These are phyloP conservation scores for Apiotrichum akiyoshidainum DNA, from an alignment of 1,284 basidiomycete genomes.

Conservation along the genomic window DNA sequence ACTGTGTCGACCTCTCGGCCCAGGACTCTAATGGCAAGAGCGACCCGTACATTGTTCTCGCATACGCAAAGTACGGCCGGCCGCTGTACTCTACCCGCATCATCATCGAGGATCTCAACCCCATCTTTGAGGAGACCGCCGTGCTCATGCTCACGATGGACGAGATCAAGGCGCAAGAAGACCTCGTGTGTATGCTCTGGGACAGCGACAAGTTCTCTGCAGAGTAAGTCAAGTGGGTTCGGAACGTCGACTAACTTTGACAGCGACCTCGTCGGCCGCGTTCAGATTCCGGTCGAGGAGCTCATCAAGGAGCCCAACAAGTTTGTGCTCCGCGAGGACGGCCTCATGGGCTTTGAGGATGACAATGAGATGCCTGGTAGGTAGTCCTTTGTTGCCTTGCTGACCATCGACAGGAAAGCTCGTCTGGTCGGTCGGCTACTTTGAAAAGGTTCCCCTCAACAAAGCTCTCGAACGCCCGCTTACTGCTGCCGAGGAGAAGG, in stretches of 20 bases:
- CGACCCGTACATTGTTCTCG: constrained; percentile 60
- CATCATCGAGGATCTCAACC: constrained; percentile 63
- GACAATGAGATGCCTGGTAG: constrained; percentile 57
- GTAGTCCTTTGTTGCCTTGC: no score
- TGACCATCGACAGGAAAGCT: constrained; percentile 28
- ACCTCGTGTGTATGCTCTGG: constrained; percentile 68
- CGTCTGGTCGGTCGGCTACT: constrained; percentile 62
- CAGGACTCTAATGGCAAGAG: constrained; percentile 62
- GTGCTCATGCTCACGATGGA: constrained; percentile 67
- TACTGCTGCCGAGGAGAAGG: constrained; percentile 40
- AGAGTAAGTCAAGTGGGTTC: constrained; percentile 48
- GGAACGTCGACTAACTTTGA: neutral
- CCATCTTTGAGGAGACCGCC: constrained; percentile 73
- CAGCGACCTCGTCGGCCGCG: constrained; percentile 66
- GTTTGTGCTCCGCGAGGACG: constrained; percentile 58
- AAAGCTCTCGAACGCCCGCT: constrained; percentile 52
- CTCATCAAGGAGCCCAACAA: constrained; percentile 60
- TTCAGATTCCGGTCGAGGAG: constrained; percentile 62
- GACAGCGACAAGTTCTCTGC: constrained; percentile 65
- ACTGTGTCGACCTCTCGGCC: constrained; percentile 61
- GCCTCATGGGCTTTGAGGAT: constrained; percentile 62
- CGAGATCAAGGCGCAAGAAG: constrained; percentile 66
- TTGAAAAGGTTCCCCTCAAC: constrained; percentile 60
- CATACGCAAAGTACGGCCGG: constrained; percentile 58
- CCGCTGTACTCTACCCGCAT: constrained; percentile 70